A percentile compares a stretch with the other conserved stretches of the same genome.
These are phyloP conservation scores for Cryptosporidium bovis DNA, from an alignment of 169 alveolate species.

Conservation along the genomic window DNA sequence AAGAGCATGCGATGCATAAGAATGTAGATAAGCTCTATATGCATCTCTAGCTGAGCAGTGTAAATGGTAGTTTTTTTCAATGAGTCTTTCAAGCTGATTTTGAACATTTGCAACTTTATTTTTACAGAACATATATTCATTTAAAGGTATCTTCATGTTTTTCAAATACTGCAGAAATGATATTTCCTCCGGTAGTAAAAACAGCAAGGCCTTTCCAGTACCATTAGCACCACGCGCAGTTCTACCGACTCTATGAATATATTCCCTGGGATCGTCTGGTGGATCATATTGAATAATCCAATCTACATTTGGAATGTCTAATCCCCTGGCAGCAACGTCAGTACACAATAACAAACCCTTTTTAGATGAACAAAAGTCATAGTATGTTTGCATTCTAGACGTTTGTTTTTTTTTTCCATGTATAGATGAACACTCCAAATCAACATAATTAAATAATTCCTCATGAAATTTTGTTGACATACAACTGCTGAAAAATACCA, in stretches of 20 bases:
- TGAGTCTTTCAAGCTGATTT: constrained; percentile 94
- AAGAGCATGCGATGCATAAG: constrained; percentile 94
- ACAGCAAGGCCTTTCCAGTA: constrained; percentile 95
- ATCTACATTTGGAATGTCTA: constrained; percentile 98
- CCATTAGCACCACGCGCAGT: constrained; percentile 98
- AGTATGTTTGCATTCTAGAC: constrained; percentile 93
- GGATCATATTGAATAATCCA: constrained; percentile 99
- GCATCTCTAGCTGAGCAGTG: constrained; percentile 97
- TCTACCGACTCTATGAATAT: constrained; percentile 99
- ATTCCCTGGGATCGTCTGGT: constrained; percentile 99
- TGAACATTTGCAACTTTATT: constrained; percentile 96
- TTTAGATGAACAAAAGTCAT: constrained; percentile 94
- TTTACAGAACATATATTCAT: constrained; percentile 96
- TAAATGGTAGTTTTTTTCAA: constrained; percentile 96
- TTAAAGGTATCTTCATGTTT: constrained; percentile 91
- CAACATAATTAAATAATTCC: constrained; percentile 97
- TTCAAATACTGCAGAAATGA: constrained; percentile 93
- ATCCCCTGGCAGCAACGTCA: constrained; percentile 99
- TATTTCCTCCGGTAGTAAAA: constrained; percentile 96
- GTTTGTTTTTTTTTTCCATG: constrained; percentile 98
- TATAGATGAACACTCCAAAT: constrained; percentile 94
- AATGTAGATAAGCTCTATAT: constrained; percentile 93
- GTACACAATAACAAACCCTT: constrained; percentile 97
- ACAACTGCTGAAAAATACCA: constrained; percentile 98
- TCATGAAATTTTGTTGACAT: constrained; percentile 97